phyloP scores from a whole-genome alignment of 176 grass and related monocot species.

The Avena sativa region DNA sequence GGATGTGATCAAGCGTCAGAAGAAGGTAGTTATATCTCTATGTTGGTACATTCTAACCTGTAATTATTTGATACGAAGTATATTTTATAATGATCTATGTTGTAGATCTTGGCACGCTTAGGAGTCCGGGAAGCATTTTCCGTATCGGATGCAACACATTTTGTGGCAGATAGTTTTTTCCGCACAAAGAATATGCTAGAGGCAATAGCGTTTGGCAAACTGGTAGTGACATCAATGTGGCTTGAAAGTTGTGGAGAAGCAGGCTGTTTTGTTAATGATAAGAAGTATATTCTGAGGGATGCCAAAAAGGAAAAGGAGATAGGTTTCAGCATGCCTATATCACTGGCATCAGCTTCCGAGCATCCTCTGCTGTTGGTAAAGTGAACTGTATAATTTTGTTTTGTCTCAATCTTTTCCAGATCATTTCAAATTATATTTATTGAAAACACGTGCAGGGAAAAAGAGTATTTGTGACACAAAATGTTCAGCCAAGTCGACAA shows the following conservation, averaged over 20 bases:
- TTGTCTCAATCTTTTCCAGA: neutral
- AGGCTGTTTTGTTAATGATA: slow-evolving; percentile 80
- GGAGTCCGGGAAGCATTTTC: slow-evolving; percentile 60
- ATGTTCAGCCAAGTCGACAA: slow-evolving; percentile 76
- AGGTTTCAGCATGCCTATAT: slow-evolving; percentile 82
- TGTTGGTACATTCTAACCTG: neutral
- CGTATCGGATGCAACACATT: slow-evolving; percentile 84
- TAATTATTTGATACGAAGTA: slow-evolving; percentile 19
- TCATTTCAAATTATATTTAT: slow-evolving; percentile 7
- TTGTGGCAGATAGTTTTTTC: slow-evolving; percentile 76
- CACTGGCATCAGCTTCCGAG: slow-evolving; percentile 62
- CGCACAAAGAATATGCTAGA: slow-evolving; percentile 95
- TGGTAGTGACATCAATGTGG: slow-evolving; percentile 75
- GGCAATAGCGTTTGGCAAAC: slow-evolving; percentile 85
- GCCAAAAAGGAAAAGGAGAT: slow-evolving; percentile 81
- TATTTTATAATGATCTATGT: slow-evolving; percentile 29
- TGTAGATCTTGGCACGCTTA: slow-evolving; percentile 78
- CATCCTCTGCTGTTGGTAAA: slow-evolving; percentile 78
- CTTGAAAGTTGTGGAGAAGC: slow-evolving; percentile 82
- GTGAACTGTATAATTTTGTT: slow-evolving; percentile 29
- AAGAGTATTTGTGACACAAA: slow-evolving; percentile 70
- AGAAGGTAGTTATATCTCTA: slow-evolving; percentile 67
- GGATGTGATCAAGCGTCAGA: slow-evolving; percentile 77
- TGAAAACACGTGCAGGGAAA: slow-evolving; percentile 64
- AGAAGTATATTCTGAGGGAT: slow-evolving; percentile 82